Conservation (phyloP, 345 rosid genomes). For the Eucalyptus leucophloia region DNA sequence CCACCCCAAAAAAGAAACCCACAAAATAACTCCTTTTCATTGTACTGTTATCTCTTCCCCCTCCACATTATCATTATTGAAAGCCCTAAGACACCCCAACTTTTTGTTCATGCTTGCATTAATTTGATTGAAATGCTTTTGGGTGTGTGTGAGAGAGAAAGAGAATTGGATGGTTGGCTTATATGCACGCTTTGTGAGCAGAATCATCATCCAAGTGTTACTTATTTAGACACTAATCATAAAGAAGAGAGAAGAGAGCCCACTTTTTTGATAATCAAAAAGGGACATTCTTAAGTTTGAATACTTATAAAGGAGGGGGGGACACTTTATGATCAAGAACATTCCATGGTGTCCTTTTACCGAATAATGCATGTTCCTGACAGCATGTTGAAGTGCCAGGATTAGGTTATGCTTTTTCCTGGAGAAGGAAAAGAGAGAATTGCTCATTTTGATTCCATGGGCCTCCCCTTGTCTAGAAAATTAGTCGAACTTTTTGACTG, state of each 20-base stretch:
- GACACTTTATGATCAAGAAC: neutral
- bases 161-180: slow-evolving; percentile 5
- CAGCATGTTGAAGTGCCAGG: neutral
- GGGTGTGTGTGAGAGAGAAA: neutral
- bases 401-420: neutral
- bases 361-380: neutral
- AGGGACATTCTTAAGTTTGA: neutral
- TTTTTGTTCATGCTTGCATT: neutral
- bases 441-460: neutral
- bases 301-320: neutral
- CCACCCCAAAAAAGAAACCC: neutral
- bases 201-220: neutral
- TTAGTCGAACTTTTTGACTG: neutral
- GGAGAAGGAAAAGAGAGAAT: neutral
- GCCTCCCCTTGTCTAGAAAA: neutral
- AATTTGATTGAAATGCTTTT: neutral
- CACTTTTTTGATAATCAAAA: neutral
- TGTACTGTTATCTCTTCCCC: neutral
- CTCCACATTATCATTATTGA: neutral
- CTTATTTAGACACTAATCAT: neutral
- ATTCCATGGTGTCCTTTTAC: neutral
- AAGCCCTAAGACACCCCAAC: neutral
- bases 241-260: neutral
- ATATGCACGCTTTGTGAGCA: neutral
- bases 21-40: neutral